Base-by-base conservation (phyloP, 208 protist genomes). In the Leishmania tropica region DNA sequence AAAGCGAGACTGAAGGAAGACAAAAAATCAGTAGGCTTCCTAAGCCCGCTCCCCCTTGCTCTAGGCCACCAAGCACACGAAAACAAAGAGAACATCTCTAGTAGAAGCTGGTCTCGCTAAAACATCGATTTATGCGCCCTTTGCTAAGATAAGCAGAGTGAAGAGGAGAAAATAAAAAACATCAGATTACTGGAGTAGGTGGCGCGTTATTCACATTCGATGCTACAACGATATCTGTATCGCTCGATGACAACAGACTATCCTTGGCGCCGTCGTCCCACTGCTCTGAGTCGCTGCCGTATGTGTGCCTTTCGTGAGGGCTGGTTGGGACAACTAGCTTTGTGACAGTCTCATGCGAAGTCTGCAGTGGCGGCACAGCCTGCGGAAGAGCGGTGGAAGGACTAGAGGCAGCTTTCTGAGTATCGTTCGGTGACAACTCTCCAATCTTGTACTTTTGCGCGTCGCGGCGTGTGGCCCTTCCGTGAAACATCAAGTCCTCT, bases 401-500 rank as follows among this genome's bases (percentile, higher is more conserved):
- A 11, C 48, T 37, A 62, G 72, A 24, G n/a, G 72, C 2, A 31
- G 53, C 35, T n/a, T 81, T 83, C 56, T 76, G 60, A 54, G 37
- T 54, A 40, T 89, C 82, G 19, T 65, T 81, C 6, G 78, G 76
- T 37, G 64, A 78, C 68, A 96, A 62, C 70, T 92, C 90, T 28
- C 88, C 93, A 72, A 96, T 90, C 83, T 96, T 93, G 76, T 87
- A 91, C 35, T 67, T 76, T 19, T 77, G 65, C 67, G 88, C 88
- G 11, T 85, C 80, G 19, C 56, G 75, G 1, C 90, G 87, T 17
- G 90, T 78, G n/a, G 85, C 65, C 10, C 85, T 70, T 62, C 88
- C 91, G 64, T 95, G 93, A 76, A 93, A 95, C 76, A 88, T 77
- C 40, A 90, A 79, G 45, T 97, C 92, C 17, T 89, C 79, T 0